Percentiles rank a stretch among this genome's conserved stretches.
phyloP scores from a whole-genome alignment of 2,329 filamentous ascomycete genomes.

The Cladosporium sp. region DNA sequence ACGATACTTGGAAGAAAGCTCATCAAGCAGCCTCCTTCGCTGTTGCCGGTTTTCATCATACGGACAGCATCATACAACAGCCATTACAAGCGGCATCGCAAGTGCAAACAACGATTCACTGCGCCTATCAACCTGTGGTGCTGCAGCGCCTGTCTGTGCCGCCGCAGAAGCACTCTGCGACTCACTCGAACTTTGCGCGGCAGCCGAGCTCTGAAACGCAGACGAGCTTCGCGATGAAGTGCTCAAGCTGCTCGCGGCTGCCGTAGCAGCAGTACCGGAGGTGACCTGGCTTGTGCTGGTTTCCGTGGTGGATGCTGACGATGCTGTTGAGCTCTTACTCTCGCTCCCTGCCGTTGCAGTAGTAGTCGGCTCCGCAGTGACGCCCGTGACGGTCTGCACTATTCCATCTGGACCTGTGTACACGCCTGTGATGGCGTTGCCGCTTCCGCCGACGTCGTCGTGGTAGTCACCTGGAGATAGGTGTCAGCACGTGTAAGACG shows the following conservation, averaged over 20 bases:
- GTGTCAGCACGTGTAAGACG: not conserved
- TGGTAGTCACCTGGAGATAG: constrained; percentile 22
- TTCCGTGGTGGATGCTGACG: not conserved
- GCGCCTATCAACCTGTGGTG: not conserved
- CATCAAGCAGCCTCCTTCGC: not conserved
- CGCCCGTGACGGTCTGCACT: constrained; percentile 24
- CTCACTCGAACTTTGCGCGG: not conserved
- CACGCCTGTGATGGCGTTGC: constrained; percentile 21
- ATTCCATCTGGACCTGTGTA: constrained; percentile 24
- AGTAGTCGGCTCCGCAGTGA: constrained; percentile 11
- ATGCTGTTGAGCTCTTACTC: not conserved
- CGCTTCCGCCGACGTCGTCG: constrained; percentile 23
- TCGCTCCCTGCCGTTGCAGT: not conserved
- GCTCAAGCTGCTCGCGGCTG: not conserved
- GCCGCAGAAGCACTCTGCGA: not conserved
- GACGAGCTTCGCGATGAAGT: not conserved
- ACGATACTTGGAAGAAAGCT: not conserved
- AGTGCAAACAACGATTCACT: not conserved
- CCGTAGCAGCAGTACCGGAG: not conserved
- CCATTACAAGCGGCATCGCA: not conserved
- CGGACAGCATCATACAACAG: not conserved
- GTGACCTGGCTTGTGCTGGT: not conserved
- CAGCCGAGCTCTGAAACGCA: not conserved
- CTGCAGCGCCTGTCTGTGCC: not conserved
- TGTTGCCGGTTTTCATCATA: not conserved